Evolutionary conservation across 1,284 basidiomycete species (phyloP).

Genomic region (Sphaerobolus stellatus): DNA sequence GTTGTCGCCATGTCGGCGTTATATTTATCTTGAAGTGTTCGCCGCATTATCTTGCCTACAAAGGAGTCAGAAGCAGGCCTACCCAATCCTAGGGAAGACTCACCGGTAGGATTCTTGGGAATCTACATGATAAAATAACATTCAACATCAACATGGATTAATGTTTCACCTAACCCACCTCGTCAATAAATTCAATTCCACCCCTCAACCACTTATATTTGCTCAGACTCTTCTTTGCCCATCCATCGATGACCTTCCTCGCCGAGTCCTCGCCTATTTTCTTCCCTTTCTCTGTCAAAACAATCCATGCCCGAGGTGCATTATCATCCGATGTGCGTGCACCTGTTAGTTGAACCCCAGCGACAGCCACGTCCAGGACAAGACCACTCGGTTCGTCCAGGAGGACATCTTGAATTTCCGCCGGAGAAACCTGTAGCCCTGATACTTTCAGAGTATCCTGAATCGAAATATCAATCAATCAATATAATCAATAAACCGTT

Average conservation of each 20-base stretch:
- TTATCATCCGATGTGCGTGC: constrained; percentile 1
- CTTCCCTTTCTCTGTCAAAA: constrained; percentile 11
- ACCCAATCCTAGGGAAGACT: no score
- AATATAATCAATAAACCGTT: neutral
- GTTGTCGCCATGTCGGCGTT: no score
- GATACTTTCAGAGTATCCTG: constrained; percentile 32
- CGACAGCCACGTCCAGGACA: constrained; percentile 16
- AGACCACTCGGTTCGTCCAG: constrained; percentile 14
- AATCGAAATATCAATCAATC: neutral
- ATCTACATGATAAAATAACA: constrained; percentile 5
- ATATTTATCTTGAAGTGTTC: no score
- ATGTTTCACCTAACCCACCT: neutral
- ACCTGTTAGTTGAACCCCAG: constrained; percentile 13
- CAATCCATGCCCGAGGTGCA: constrained; percentile 13
- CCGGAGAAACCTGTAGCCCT: constrained; percentile 19
- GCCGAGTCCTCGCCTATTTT: constrained; percentile 9
- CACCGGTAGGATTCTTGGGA: constrained; percentile 25
- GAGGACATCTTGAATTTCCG: constrained; percentile 17
- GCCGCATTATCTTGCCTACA: no score
- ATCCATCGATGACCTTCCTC: constrained; percentile 12
- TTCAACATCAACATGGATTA: neutral
- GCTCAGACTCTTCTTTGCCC: constrained; percentile 15
- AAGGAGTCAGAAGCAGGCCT: no score
- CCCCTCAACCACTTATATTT: constrained; percentile 18
- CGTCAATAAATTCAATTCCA: constrained; percentile 18